phyloP scores from a whole-genome alignment of 2,329 filamentous ascomycete species.

The Aspergillus oerlinghausenensis region DNA sequence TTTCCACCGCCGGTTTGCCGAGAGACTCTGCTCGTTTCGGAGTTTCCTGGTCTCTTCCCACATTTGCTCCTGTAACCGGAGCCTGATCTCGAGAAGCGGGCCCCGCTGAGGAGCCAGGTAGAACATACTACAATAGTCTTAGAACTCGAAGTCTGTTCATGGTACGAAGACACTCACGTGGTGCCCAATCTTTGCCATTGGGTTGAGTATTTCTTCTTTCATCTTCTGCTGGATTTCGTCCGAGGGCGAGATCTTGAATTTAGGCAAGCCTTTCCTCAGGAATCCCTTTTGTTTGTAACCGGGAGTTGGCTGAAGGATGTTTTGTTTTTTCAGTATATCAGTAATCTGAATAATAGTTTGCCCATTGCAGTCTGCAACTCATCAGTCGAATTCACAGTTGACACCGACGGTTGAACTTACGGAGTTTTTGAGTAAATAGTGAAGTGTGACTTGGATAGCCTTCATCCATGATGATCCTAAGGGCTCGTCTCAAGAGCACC shows the following conservation, averaged over 20 bases:
- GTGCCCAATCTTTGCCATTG: slow-evolving; percentile 29
- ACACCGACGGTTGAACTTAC: slow-evolving; percentile 17
- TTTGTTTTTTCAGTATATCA: slow-evolving; percentile 23
- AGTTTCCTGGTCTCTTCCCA: slow-evolving; percentile 1
- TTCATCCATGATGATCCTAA: slow-evolving; percentile 26
- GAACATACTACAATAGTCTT: slow-evolving; percentile 8
- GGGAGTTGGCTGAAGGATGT: slow-evolving; percentile 23
- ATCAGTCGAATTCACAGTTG: slow-evolving; percentile 9
- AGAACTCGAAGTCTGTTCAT: slow-evolving; percentile 6
- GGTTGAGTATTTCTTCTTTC: slow-evolving; percentile 26
- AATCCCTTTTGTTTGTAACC: slow-evolving; percentile 30
- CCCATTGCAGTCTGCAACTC: slow-evolving; percentile 25
- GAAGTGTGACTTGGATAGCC: slow-evolving; percentile 24
- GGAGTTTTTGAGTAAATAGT: slow-evolving; percentile 26
- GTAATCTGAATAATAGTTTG: slow-evolving; percentile 26
- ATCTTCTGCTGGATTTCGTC: slow-evolving; percentile 17
- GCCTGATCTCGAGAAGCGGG: neutral
- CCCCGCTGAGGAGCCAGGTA: neutral
- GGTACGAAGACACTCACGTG: slow-evolving; percentile 19
- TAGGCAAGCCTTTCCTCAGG: slow-evolving; percentile 24
- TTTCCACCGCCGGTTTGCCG: slow-evolving; percentile 1
- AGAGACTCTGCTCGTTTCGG: slow-evolving; percentile 1
- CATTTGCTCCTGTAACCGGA: neutral
- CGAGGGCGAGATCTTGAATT: slow-evolving; percentile 20
- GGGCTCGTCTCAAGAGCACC: slow-evolving; percentile 23